phyloP scores from a whole-genome alignment of 805 yeast species.

The Candida germanica region DNA sequence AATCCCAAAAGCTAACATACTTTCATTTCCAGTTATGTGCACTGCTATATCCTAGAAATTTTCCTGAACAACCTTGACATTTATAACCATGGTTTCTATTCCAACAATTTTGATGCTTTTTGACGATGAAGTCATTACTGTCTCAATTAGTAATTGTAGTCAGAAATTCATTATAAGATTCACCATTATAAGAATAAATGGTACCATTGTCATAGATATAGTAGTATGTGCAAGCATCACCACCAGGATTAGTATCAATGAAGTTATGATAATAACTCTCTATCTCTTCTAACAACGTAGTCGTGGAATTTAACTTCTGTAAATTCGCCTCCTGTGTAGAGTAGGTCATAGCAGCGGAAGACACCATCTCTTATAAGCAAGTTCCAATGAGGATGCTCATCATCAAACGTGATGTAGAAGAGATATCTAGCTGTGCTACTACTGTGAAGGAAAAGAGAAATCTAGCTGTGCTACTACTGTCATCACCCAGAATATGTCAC shows the following conservation, averaged over 20 bases:
- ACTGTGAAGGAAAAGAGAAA: too few relatives aligned
- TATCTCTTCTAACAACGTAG: conserved; percentile 2
- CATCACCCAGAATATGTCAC: neutral
- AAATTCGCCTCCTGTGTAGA: conserved; percentile 3
- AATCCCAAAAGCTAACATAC: neutral
- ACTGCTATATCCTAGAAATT: neutral
- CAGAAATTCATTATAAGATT: too few relatives aligned
- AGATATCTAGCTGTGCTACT: conserved; percentile 1
- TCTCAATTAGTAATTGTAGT: too few relatives aligned
- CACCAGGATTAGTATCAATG: conserved; percentile 1
- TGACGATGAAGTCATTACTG: neutral
- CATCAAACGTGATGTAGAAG: conserved; percentile 1
- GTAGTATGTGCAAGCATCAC: neutral
- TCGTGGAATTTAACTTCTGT: conserved; percentile 1
- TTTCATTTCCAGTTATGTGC: neutral
- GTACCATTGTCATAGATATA: too few relatives aligned
- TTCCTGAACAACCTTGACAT: neutral
- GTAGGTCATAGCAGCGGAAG: conserved; percentile 2
- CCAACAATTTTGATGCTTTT: neutral
- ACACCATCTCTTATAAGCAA: conserved; percentile 1
- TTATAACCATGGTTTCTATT: neutral
- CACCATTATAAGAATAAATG: too few relatives aligned
- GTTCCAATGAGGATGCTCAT: conserved; percentile 1
- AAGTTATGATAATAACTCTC: neutral
- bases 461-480: neutral